Percentiles rank a stretch among this genome's conserved stretches.
These are phyloP conservation scores for Rhododendron henanense DNA, from an alignment of 148 eudicot genomes.

Conservation along the genomic window DNA sequence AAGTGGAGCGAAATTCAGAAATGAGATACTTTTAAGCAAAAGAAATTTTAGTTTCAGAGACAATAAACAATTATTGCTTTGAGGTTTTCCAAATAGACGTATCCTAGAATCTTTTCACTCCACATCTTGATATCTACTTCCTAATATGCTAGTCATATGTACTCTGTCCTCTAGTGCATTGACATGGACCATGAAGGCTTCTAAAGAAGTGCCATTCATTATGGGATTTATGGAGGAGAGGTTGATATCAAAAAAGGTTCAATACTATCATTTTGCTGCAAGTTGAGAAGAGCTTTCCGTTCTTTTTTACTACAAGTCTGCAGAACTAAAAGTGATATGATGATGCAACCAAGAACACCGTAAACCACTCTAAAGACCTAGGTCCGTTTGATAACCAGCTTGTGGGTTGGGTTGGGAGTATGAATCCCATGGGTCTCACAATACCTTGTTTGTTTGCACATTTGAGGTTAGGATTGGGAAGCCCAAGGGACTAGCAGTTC, in stretches of 20 bases:
- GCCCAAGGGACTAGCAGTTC: too few relatives aligned
- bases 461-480: too few relatives aligned
- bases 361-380: not conserved
- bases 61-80: not conserved
- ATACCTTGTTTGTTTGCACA: too few relatives aligned
- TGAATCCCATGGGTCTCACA: too few relatives aligned
- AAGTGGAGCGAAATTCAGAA: not conserved
- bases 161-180: not conserved
- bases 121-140: not conserved
- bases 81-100: not conserved
- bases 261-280: not conserved
- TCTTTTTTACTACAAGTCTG: not conserved
- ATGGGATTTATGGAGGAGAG: not conserved
- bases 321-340: not conserved
- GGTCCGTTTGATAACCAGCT: too few relatives aligned
- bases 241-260: not conserved
- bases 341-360: not conserved
- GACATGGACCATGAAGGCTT: not conserved
- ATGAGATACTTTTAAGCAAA: not conserved
- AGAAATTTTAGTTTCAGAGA: not conserved
- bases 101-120: not conserved
- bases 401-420: too few relatives aligned
- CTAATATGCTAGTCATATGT: not conserved
- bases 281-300: not conserved
- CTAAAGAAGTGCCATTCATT: not conserved